phyloP scores from a whole-genome alignment of 225 moss, liverwort and hornwort genomes.

The Pseudisothecium myosuroides region DNA sequence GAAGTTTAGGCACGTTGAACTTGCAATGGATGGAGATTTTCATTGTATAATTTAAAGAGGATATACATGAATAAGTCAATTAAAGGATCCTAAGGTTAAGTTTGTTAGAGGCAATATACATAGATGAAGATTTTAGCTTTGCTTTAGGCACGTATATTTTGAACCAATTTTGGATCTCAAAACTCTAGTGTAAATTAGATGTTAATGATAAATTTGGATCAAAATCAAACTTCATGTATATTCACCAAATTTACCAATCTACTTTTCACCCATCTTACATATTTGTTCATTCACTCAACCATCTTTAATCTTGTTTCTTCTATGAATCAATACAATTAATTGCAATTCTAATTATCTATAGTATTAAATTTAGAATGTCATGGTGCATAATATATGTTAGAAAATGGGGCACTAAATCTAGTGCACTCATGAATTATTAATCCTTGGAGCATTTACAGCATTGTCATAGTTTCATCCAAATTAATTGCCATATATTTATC shows the following conservation, averaged over 20 bases:
- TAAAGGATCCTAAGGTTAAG: background rate
- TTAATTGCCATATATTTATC: background rate
- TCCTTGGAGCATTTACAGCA: too few species aligned
- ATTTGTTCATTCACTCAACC: background rate
- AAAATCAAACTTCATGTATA: background rate
- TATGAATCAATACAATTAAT: background rate
- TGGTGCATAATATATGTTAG: too few species aligned
- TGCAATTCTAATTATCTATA: background rate
- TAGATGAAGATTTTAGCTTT: background rate
- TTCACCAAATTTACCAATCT: fast-evolving
- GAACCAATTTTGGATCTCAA: background rate
- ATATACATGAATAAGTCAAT: background rate
- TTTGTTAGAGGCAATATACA: background rate
- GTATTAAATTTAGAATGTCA: too few species aligned
- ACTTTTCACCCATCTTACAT: background rate
- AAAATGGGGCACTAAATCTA: too few species aligned
- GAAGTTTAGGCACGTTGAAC: background rate
- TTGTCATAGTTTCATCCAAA: background rate
- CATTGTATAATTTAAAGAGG: fast-evolving
- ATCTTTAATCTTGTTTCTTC: background rate
- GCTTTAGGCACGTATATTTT: fast-evolving
- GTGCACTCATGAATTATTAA: too few species aligned
- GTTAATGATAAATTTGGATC: background rate
- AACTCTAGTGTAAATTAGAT: fast-evolving
- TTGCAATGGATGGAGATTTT: background rate